phyloP scores from a whole-genome alignment of 495 filamentous ascomycete species.

The Xylaria nigripes region DNA sequence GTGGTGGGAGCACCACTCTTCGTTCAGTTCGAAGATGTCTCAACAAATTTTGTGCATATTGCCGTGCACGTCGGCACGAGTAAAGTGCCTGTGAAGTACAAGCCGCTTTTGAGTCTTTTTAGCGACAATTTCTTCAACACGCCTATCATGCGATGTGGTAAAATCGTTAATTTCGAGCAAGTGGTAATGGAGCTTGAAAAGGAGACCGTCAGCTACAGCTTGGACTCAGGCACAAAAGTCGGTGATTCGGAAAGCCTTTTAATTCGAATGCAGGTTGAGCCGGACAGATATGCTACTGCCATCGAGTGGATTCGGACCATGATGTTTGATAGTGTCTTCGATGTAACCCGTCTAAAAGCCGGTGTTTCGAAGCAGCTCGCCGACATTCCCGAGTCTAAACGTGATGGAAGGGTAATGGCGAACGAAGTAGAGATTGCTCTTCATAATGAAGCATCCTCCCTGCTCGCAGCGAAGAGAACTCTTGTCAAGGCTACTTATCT shows the following conservation, averaged over 20 bases:
- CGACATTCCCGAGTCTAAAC: constrained; percentile 88
- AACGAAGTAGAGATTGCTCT: constrained; percentile 73
- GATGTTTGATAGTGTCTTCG: constrained; percentile 81
- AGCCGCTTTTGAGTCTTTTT: constrained; percentile 77
- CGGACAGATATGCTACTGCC: constrained; percentile 73
- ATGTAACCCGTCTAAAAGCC: constrained; percentile 66
- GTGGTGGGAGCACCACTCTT: constrained; percentile 61
- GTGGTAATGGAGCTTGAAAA: constrained; percentile 83
- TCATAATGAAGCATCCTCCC: constrained; percentile 62
- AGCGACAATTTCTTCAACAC: constrained; percentile 90
- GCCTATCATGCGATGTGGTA: constrained; percentile 69
- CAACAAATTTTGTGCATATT: constrained; percentile 81
- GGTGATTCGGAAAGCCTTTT: constrained; percentile 72
- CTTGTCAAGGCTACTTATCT: constrained; percentile 85
- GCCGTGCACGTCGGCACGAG: constrained; percentile 69
- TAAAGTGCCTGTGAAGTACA: constrained; percentile 59
- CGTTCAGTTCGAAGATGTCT: constrained; percentile 92
- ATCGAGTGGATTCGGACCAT: constrained; percentile 83
- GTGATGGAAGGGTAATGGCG: constrained; percentile 71
- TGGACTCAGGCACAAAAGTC: constrained; percentile 56
- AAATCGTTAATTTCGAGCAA: constrained; percentile 78
- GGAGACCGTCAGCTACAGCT: constrained; percentile 76
- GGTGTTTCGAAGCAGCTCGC: constrained; percentile 82
- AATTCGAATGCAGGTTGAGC: constrained; percentile 77
- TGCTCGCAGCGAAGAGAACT: constrained; percentile 67